Conservation (phyloP, 1,284 basidiomycete species). For the Ceraceosorus guamensis region DNA sequence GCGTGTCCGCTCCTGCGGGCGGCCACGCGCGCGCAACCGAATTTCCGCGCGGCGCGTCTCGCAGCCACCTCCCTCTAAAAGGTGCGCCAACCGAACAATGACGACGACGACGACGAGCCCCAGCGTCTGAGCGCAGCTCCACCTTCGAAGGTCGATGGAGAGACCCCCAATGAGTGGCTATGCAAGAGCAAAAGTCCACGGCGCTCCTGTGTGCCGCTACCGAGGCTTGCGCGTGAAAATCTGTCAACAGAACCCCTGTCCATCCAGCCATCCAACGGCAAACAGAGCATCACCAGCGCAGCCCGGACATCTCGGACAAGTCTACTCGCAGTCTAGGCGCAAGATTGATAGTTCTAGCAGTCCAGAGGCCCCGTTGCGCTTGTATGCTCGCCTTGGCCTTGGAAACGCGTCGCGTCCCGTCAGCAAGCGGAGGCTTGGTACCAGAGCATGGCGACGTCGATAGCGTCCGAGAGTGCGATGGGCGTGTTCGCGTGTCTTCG, state of each 20-base stretch:
- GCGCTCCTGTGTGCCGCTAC: background rate
- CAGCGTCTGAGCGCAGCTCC: background rate
- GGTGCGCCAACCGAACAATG: background rate
- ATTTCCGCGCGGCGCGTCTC: too few relatives aligned
- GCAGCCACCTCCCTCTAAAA: background rate
- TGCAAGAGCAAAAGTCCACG: background rate
- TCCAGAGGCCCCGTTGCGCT: too few relatives aligned
- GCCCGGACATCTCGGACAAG: too few relatives aligned
- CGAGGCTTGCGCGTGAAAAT: background rate
- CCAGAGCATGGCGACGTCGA: too few relatives aligned
- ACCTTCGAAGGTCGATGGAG: background rate
- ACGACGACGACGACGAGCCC: slow-evolving; percentile 2
- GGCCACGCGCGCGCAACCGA: background rate
- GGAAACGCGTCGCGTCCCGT: too few relatives aligned
- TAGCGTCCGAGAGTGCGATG: too few relatives aligned
- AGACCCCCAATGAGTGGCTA: slow-evolving; percentile 1
- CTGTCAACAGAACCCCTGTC: slow-evolving; percentile 2
- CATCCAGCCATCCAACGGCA: background rate
- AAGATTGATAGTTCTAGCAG: too few relatives aligned
- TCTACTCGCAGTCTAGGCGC: too few relatives aligned
- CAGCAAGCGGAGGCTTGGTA: too few relatives aligned
- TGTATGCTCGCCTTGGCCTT: too few relatives aligned
- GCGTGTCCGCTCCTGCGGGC: background rate
- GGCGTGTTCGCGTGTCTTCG: too few relatives aligned
- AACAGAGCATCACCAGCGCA: too few relatives aligned